Conservation (phyloP, 2,329 filamentous ascomycete species). For the Grosmannia clavigera region DNA sequence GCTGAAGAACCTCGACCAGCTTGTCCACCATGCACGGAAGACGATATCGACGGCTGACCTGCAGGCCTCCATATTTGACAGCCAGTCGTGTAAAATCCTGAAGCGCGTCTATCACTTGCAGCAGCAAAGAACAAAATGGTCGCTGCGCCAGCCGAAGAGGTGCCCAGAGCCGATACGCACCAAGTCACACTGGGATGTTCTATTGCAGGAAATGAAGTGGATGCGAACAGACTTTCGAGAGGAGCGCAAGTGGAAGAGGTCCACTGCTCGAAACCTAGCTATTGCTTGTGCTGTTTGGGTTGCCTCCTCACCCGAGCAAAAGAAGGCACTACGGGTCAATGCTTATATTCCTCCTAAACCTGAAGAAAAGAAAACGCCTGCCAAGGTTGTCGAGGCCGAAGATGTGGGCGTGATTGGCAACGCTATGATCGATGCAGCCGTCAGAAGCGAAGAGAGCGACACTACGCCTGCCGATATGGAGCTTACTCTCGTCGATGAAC, state of each 20-base stretch:
- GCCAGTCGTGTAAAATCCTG: slow-evolving; percentile 76
- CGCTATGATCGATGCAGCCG: slow-evolving; percentile 12
- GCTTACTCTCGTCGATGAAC: slow-evolving; percentile 29
- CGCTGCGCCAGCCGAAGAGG: slow-evolving; percentile 75
- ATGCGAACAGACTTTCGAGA: slow-evolving; percentile 94
- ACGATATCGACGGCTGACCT: slow-evolving; percentile 79
- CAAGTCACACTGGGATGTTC: slow-evolving; percentile 69
- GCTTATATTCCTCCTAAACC: slow-evolving; percentile 31
- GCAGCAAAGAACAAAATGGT: slow-evolving; percentile 85
- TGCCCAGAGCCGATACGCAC: slow-evolving; percentile 68
- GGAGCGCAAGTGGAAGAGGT: slow-evolving; percentile 86
- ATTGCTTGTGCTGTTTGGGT: slow-evolving; percentile 77
- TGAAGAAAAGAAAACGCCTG: neutral
- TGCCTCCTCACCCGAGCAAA: slow-evolving; percentile 48
- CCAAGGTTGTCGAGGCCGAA: slow-evolving; percentile 1
- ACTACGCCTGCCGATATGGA: slow-evolving; percentile 26
- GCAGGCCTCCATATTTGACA: slow-evolving; percentile 70
- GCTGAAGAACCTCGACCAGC: slow-evolving; percentile 54
- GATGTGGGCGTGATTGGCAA: slow-evolving; percentile 10
- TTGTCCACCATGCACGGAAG: slow-evolving; percentile 76
- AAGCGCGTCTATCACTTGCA: slow-evolving; percentile 83
- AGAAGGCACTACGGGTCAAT: slow-evolving; percentile 56
- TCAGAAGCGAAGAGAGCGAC: slow-evolving; percentile 11
- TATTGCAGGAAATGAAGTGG: slow-evolving; percentile 91
- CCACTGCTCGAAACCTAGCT: slow-evolving; percentile 67